phyloP scores from a whole-genome alignment of 2,329 filamentous ascomycete genomes.

The Diplocarpon mali region DNA sequence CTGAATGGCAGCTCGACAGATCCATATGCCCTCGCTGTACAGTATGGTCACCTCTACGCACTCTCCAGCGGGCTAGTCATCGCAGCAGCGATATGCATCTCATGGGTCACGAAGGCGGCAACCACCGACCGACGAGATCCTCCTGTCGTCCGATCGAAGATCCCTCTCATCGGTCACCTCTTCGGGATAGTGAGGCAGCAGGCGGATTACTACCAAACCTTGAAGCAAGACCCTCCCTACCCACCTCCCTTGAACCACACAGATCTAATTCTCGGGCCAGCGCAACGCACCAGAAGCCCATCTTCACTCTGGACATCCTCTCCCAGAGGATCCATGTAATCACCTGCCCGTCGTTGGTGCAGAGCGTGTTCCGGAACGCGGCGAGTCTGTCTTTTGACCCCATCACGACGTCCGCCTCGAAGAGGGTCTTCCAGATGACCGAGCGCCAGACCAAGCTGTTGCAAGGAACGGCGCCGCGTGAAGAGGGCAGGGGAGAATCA shows the following conservation, averaged over 20 bases:
- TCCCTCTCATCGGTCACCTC: slow-evolving; percentile 37
- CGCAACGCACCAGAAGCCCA: slow-evolving; percentile 19
- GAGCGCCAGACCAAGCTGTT: slow-evolving; percentile 22
- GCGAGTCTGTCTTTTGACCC: slow-evolving; percentile 33
- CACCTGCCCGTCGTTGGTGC: slow-evolving; percentile 30
- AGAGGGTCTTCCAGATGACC: slow-evolving; percentile 29
- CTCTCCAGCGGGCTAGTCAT: neutral
- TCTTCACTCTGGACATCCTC: slow-evolving; percentile 35
- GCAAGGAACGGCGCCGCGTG: neutral
- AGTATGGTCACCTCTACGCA: neutral
- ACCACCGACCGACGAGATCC: slow-evolving; percentile 30
- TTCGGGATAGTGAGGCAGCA: slow-evolving; percentile 30
- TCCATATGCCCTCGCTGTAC: neutral
- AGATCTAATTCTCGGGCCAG: slow-evolving; percentile 5
- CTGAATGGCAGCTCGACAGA: neutral
- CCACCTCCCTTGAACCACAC: neutral
- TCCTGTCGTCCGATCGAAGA: slow-evolving; percentile 29
- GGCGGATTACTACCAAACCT: slow-evolving; percentile 27
- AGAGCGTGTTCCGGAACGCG: slow-evolving; percentile 29
- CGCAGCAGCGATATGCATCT: neutral
- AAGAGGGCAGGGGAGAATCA: neutral
- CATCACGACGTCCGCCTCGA: slow-evolving; percentile 29
- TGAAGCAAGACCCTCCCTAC: slow-evolving; percentile 26
- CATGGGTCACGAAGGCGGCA: neutral
- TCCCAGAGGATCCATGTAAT: slow-evolving; percentile 34